Evolutionary conservation across 495 filamentous ascomycete species (phyloP).

Genomic region (Tuber aestivum): DNA sequence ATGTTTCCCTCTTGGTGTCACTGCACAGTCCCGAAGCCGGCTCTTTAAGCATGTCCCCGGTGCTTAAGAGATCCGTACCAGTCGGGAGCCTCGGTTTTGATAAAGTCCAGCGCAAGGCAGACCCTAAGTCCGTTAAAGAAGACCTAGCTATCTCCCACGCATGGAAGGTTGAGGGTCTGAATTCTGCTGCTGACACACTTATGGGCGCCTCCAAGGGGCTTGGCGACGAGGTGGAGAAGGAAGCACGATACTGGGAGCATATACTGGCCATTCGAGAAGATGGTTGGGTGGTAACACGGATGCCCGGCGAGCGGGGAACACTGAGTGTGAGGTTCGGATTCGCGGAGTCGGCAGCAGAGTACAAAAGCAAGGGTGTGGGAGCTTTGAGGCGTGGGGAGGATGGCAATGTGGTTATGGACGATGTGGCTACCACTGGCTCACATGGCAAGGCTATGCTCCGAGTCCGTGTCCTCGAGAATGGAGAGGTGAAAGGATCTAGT

Average conservation of each 20-base stretch:
- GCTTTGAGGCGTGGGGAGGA: conserved; percentile 67
- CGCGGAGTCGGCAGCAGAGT: conserved; percentile 66
- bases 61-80: conserved; percentile 61
- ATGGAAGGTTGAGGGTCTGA: conserved; percentile 70
- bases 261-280: conserved; percentile 70
- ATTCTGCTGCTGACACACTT: conserved; percentile 65
- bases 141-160: conserved; percentile 59
- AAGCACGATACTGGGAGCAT: conserved; percentile 84
- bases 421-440: conserved; percentile 50
- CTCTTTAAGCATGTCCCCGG: conserved; percentile 60
- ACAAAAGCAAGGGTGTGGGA: conserved; percentile 70
- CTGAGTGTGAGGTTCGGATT: conserved; percentile 87
- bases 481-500: conserved; percentile 49
- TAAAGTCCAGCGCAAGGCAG: conserved; percentile 54
- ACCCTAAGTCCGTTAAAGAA: conserved; percentile 48
- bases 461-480: conserved; percentile 52
- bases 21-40: conserved; percentile 65
- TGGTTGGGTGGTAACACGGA: conserved; percentile 73
- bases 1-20: conserved; percentile 75
- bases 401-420: conserved; percentile 68
- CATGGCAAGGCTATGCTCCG: conserved; percentile 53
- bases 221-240: conserved; percentile 65
- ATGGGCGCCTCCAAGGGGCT: conserved; percentile 66
- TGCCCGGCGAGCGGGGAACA: conserved; percentile 65
- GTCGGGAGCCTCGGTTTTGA: conserved; percentile 72